Evolutionary conservation across 441 rosid species (phyloP), one percentile per base, ranked within the genome.

Genomic region (Mallotus japonicus): DNA sequence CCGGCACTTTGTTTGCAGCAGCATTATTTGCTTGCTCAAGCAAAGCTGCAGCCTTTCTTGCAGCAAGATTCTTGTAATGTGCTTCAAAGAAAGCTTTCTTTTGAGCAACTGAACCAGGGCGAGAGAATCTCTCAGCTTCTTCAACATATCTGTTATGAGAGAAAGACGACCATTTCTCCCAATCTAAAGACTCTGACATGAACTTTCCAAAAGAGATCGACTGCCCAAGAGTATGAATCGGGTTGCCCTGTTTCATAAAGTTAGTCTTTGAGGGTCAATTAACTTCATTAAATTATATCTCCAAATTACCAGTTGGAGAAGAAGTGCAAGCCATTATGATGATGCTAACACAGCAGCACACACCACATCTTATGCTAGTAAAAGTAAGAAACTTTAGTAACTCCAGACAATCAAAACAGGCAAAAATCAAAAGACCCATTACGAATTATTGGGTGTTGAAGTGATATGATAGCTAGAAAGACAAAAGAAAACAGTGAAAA

Each of bases 111-210:
- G 93, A 84, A 22, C 99, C 99, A 56, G 97, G 98, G 60, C 84
- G 87, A 0, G 93, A 85, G 62, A 84, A 88, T 73, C 82, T 91
- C 84, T 93, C 90, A 0, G 88, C 92, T 74, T 95, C 99, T 76
- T 95, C 98, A 66, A 89, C 79, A 79, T 95, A 90, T 28, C 87
- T 87, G 49, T 95, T 95, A 79, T 86, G 87, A 69, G 98, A 88
- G 75, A 93, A 95, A 34, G 90, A 79, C 51, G 99, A 95, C 92
- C 95, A 93, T 78, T 88, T 95, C 84, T 83, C 97, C 99, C 98
- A 93, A 46, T 85, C 83, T 66, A 93, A 73, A 16, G 94, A 74
- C 59, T 93, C 98, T 15, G 93, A 82, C 81, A 82, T 78, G 54
- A 83, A 95, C 85, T 92, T 88, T 72, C 99, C 99, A 57, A 95